Evolutionary conservation across 139 green algal genomes (phyloP).

Genomic region (Zygnema circumcarinatum): DNA sequence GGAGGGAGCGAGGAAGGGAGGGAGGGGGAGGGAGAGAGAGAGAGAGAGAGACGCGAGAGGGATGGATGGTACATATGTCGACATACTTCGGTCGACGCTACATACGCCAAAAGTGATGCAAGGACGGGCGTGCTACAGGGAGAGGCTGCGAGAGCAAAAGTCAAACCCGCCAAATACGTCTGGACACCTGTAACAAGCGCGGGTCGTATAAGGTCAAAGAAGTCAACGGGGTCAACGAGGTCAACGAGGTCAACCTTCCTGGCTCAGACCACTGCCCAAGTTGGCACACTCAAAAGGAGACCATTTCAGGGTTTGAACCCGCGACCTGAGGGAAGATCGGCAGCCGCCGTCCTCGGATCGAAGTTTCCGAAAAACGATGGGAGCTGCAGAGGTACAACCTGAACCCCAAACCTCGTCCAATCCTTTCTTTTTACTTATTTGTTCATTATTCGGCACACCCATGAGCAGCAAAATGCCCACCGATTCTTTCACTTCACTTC

Average conservation of each 20-base stretch:
- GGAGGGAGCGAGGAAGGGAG: not conserved
- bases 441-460: no score
- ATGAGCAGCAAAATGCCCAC: no score
- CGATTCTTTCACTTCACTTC: no score
- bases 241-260: no score
- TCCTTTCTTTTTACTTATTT: no score
- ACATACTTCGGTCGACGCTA: slow-evolving; percentile 69
- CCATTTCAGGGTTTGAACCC: no score
- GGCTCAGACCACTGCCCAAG: not conserved
- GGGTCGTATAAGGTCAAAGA: no score
- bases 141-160: slow-evolving; percentile 94
- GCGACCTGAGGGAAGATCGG: slow-evolving; percentile 16
- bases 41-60: not conserved
- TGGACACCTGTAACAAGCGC: slow-evolving; percentile 63
- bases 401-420: not conserved
- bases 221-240: no score
- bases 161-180: slow-evolving; percentile 89
- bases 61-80: no score
- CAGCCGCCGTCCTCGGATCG: slow-evolving; percentile 23
- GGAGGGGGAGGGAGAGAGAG: not conserved
- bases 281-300: not conserved
- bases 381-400: slow-evolving; percentile 37
- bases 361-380: slow-evolving; percentile 41
- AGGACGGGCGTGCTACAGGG: slow-evolving; percentile 95
- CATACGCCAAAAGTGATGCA: slow-evolving; percentile 91